Conservation (phyloP, 2,329 filamentous ascomycete species). For the Sphaceloma murrayae region DNA sequence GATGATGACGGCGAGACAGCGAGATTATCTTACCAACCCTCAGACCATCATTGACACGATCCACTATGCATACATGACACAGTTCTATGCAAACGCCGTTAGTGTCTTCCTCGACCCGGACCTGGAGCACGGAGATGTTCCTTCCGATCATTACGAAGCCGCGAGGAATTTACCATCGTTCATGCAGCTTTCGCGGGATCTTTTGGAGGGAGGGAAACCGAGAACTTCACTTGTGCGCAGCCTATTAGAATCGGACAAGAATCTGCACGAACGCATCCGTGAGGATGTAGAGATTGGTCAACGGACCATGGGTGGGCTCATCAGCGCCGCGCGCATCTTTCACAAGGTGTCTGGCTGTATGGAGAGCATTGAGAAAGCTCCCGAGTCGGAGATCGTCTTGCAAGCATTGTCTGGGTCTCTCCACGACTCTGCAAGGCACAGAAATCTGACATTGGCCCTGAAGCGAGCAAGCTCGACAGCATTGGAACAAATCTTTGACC, state of each 20-base stretch:
- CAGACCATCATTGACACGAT: conserved; percentile 23
- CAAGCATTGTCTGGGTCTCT: conserved; percentile 51
- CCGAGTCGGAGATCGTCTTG: conserved; percentile 34
- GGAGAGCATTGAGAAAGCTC: conserved; percentile 2
- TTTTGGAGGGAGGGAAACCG: conserved; percentile 25
- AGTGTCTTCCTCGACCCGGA: conserved; percentile 49
- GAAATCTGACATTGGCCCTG: conserved; percentile 48
- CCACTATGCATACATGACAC: conserved; percentile 76
- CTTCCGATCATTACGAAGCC: conserved; percentile 56
- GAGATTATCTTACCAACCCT: conserved; percentile 64
- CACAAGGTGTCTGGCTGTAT: neutral
- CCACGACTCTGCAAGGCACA: conserved; percentile 40
- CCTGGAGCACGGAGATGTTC: conserved; percentile 34
- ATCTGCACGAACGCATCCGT: conserved; percentile 41
- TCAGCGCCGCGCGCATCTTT: neutral
- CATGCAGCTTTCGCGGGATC: conserved; percentile 30
- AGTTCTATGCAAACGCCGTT: conserved; percentile 70
- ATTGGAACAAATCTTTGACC: conserved; percentile 22
- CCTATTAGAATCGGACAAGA: conserved; percentile 52
- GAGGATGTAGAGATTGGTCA: conserved; percentile 29
- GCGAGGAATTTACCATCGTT: conserved; percentile 63
- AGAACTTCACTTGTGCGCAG: conserved; percentile 35
- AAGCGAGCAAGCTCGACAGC: conserved; percentile 50
- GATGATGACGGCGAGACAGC: conserved; percentile 60
- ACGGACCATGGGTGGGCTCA: conserved; percentile 19